A percentile compares a stretch with the other conserved stretches of the same genome.
These are phyloP conservation scores for Termitomyces titanicus DNA, from an alignment of 768 basidiomycete genomes.

Conservation along the genomic window DNA sequence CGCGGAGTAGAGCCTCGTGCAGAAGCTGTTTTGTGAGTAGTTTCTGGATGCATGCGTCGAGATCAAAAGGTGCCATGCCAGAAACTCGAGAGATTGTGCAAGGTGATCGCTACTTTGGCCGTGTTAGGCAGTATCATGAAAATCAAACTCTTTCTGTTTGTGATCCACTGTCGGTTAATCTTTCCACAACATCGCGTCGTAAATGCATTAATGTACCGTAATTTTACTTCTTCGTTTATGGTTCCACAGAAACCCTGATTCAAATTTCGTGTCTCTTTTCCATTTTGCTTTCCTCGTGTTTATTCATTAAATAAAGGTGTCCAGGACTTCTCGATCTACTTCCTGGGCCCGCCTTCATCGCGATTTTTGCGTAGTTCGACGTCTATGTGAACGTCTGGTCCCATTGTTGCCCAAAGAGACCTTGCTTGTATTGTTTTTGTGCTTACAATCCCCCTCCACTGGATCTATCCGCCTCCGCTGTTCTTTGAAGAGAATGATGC, in stretches of 20 bases:
- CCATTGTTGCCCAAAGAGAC: background rate
- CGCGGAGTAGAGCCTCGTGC: constrained; percentile 89
- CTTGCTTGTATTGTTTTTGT: constrained; percentile 1
- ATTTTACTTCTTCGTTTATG: constrained; percentile 12
- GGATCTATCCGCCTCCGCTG: background rate
- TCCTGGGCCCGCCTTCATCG: constrained; percentile 25
- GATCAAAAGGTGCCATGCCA: constrained; percentile 77
- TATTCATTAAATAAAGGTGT: constrained; percentile 5
- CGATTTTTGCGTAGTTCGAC: constrained; percentile 28
- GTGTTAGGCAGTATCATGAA: constrained; percentile 30
- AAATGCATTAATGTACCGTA: constrained; percentile 13
- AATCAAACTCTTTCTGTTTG: constrained; percentile 10
- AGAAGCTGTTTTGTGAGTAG: constrained; percentile 89
- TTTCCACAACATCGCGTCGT: constrained; percentile 11
- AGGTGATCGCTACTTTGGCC: constrained; percentile 31
- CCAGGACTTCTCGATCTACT: constrained; percentile 5
- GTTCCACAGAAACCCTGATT: constrained; percentile 11
- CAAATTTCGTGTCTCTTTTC: constrained; percentile 11
- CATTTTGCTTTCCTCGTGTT: constrained; percentile 12
- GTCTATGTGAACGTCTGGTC: background rate
- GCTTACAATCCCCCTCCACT: background rate
- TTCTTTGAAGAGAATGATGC: constrained; percentile 14
- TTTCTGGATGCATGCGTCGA: constrained; percentile 94
- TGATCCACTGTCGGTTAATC: constrained; percentile 16
- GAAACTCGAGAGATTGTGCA: constrained; percentile 14